phyloP scores from a whole-genome alignment of 257 asterid genomes.

The Cruciata laevipes region DNA sequence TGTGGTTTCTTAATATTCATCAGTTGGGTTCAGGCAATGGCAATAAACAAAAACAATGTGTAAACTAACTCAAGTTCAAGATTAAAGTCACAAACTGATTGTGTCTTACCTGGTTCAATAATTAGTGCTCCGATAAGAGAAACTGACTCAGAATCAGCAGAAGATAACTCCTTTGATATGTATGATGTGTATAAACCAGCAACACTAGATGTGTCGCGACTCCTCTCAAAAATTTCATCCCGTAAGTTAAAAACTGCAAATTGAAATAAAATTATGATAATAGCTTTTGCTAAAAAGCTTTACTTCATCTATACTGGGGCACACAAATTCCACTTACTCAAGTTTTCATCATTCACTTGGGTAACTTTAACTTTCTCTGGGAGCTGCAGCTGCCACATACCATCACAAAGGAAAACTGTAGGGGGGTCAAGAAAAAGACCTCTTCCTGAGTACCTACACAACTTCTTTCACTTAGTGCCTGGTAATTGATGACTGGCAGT shows the following conservation, averaged over 20 bases:
- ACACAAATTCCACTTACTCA: constrained; percentile 42
- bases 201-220: constrained; percentile 57
- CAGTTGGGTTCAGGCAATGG: not conserved
- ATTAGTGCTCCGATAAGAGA: constrained; percentile 70
- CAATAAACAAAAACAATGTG: not conserved
- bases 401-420: constrained; percentile 54
- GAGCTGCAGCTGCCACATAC: constrained; percentile 67
- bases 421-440: constrained; percentile 93
- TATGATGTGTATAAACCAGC: constrained; percentile 47
- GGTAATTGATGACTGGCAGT: not conserved
- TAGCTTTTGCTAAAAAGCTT: constrained; percentile 5
- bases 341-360: constrained; percentile 30
- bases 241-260: constrained; percentile 63
- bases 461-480: constrained; percentile 8
- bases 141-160: constrained; percentile 32
- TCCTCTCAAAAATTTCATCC: constrained; percentile 56
- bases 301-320: not conserved
- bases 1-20: not conserved
- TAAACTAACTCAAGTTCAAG: not conserved
- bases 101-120: constrained; percentile 76
- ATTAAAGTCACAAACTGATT: not conserved
- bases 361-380: constrained; percentile 52
- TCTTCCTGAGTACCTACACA: constrained; percentile 82
- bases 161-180: constrained; percentile 41
- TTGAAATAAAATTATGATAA: constrained; percentile 12